Percentiles rank a stretch among this genome's conserved stretches.
Evolutionary conservation across 2,329 filamentous ascomycete species (phyloP).

Genomic region (Botrytis byssoidea): DNA sequence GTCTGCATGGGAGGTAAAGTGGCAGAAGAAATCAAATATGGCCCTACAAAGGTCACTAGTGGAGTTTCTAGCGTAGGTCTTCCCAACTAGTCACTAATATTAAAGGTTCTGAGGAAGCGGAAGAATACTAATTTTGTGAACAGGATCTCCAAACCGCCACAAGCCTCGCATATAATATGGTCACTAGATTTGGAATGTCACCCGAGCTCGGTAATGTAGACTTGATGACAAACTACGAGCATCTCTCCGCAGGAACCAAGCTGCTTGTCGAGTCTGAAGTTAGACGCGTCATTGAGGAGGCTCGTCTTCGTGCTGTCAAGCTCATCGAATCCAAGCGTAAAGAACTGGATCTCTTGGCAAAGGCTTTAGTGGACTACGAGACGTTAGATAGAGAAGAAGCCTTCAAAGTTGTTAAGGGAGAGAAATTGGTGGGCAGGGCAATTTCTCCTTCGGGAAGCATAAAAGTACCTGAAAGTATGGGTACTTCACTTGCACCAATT

Average conservation of each 20-base stretch:
- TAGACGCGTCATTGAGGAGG: constrained; percentile 78
- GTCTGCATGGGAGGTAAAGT: constrained; percentile 83
- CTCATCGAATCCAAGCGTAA: constrained; percentile 73
- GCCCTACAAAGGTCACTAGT: constrained; percentile 85
- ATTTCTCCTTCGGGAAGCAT: constrained; percentile 60
- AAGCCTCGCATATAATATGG: constrained; percentile 78
- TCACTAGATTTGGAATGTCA: constrained; percentile 88
- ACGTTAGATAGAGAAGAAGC: constrained; percentile 88
- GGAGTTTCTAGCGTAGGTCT: constrained; percentile 73
- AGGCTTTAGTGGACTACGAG: constrained; percentile 91
- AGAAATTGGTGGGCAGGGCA: constrained; percentile 71
- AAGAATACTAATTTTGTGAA: constrained; percentile 36
- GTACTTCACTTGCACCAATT: constrained; percentile 31
- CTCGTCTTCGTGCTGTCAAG: constrained; percentile 68
- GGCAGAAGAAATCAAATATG: constrained; percentile 88
- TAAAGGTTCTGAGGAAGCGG: background rate
- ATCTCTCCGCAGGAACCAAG: constrained; percentile 82
- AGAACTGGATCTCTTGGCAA: constrained; percentile 83
- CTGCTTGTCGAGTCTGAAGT: constrained; percentile 86
- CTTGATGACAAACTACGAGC: constrained; percentile 74
- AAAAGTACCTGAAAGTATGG: constrained; percentile 57
- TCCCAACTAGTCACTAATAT: background rate
- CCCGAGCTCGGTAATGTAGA: constrained; percentile 85
- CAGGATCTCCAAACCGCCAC: constrained; percentile 85
- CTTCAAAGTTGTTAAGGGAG: constrained; percentile 82